Conservation (phyloP, 2,329 filamentous ascomycete genomes). For the Microsporum canis region DNA sequence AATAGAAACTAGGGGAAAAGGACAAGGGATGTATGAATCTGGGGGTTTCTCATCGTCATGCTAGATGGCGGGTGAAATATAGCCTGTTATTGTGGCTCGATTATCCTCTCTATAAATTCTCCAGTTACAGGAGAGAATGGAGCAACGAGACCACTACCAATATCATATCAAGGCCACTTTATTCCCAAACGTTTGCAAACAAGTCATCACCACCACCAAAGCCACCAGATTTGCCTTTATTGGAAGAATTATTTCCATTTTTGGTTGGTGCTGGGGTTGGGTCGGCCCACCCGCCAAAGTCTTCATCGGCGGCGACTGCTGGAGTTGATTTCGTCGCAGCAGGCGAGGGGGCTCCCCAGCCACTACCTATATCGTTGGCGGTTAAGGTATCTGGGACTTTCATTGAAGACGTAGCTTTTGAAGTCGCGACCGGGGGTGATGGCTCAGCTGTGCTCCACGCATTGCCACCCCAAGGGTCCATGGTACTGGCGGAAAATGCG, state of each 20-base stretch:
- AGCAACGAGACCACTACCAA: not conserved
- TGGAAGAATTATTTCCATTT: conserved; percentile 18
- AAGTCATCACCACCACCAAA: conserved; percentile 62
- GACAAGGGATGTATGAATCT: not conserved
- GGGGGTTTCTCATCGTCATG: not conserved
- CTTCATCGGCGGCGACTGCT: conserved; percentile 76
- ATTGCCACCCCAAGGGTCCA: conserved; percentile 78
- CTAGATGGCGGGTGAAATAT: not conserved
- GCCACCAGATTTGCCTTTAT: conserved; percentile 48
- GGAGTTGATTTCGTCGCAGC: conserved; percentile 37
- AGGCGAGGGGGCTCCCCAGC: conserved; percentile 43
- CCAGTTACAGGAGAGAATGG: not conserved
- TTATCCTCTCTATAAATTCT: not conserved
- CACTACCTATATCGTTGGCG: conserved; percentile 53
- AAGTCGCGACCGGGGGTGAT: conserved; percentile 37
- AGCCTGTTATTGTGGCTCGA: not conserved
- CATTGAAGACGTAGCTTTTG: conserved; percentile 29
- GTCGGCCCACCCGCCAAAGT: conserved; percentile 92
- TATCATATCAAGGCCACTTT: not conserved
- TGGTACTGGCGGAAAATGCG: conserved; percentile 25
- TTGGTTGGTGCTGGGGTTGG: conserved; percentile 47
- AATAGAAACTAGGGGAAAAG: not conserved
- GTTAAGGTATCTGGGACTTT: conserved; percentile 38
- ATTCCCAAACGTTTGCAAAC: conserved; percentile 89
- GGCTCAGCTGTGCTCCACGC: conserved; percentile 64